Evolutionary conservation across 1,284 basidiomycete species (phyloP).

Genomic region (Apiotrichum montevideense): DNA sequence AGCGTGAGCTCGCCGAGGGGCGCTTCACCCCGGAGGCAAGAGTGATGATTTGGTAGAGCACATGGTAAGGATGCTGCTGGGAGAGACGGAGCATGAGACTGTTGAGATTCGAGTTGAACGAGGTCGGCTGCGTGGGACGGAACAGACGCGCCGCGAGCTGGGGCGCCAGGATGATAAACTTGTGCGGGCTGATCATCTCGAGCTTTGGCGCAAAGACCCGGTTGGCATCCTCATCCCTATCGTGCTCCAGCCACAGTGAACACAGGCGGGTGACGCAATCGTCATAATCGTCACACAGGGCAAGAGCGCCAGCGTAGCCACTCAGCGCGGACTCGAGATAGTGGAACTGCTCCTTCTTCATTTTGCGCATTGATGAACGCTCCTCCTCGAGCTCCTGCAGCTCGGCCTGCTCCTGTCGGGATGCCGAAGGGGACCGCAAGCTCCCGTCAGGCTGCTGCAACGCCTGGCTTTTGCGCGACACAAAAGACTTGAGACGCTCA

Average conservation of each 20-base stretch:
- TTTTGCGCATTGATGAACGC: conserved; percentile 52
- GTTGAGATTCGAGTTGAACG: conserved; percentile 62
- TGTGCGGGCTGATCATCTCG: conserved; percentile 67
- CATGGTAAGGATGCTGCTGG: conserved; percentile 88
- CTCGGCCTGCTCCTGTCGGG: conserved; percentile 22
- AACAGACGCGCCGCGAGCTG: conserved; percentile 84
- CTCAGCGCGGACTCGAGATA: conserved; percentile 70
- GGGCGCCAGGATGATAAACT: conserved; percentile 83
- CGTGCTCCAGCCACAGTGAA: conserved; percentile 74
- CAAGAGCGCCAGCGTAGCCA: conserved; percentile 75
- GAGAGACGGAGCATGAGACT: conserved; percentile 69
- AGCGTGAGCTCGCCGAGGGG: neutral
- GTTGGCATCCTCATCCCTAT: conserved; percentile 55
- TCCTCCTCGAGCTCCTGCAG: conserved; percentile 55
- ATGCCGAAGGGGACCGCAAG: conserved; percentile 19
- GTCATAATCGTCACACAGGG: conserved; percentile 64
- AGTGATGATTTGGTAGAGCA: conserved; percentile 81
- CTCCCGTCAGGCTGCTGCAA: conserved; percentile 21
- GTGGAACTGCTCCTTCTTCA: conserved; percentile 55
- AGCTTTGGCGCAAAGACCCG: conserved; percentile 48
- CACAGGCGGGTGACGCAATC: conserved; percentile 72
- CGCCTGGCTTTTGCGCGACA: conserved; percentile 58
- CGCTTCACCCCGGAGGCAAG: conserved; percentile 29
- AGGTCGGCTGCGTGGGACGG: conserved; percentile 37
- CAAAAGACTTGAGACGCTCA: conserved; percentile 63